phyloP scores from a whole-genome alignment of 352 stramenopile genomes.

The Plasmopara muralis region DNA sequence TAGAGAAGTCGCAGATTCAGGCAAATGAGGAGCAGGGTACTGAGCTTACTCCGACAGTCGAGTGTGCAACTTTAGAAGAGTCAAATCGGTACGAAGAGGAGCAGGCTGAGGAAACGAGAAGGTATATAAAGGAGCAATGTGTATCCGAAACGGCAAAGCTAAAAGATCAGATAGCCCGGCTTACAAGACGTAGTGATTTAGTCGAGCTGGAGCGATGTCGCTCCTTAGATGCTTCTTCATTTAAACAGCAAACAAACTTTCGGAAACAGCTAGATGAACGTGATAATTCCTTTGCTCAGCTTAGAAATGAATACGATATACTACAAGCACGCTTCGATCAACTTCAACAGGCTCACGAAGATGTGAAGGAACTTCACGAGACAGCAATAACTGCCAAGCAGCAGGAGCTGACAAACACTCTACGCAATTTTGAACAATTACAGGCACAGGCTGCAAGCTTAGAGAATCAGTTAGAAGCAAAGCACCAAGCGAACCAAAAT shows the following conservation, averaged over 20 bases:
- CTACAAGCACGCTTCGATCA: slow-evolving; percentile 34
- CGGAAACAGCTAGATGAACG: slow-evolving; percentile 49
- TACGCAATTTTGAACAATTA: slow-evolving; percentile 23
- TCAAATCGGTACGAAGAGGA: slow-evolving; percentile 46
- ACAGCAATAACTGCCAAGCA: slow-evolving; percentile 21
- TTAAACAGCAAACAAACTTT: slow-evolving; percentile 34
- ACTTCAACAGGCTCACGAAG: slow-evolving; percentile 17
- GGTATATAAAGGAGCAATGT: slow-evolving; percentile 16
- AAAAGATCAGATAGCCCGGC: slow-evolving; percentile 40
- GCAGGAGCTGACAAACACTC: slow-evolving; percentile 20
- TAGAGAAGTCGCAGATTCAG: slow-evolving; percentile 77
- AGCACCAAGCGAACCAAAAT: slow-evolving; percentile 30
- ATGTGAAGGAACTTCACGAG: slow-evolving; percentile 13
- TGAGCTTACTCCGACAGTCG: too few species aligned
- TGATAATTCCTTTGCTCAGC: slow-evolving; percentile 48
- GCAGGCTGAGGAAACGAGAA: slow-evolving; percentile 27
- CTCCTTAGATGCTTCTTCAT: slow-evolving; percentile 13
- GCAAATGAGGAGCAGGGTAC: slow-evolving; percentile 48
- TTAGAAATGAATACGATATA: slow-evolving; percentile 47
- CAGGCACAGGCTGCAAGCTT: slow-evolving; percentile 20
- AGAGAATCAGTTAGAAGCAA: slow-evolving; percentile 17
- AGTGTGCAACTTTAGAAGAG: slow-evolving; percentile 46
- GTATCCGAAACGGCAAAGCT: slow-evolving; percentile 33
- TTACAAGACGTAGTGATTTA: slow-evolving; percentile 43
- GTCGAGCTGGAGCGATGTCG: slow-evolving; percentile 52